A percentile compares a stretch with the other conserved stretches of the same genome.
phyloP scores from a whole-genome alignment of 495 filamentous ascomycete species.

The Opeltia flavorubescens region DNA sequence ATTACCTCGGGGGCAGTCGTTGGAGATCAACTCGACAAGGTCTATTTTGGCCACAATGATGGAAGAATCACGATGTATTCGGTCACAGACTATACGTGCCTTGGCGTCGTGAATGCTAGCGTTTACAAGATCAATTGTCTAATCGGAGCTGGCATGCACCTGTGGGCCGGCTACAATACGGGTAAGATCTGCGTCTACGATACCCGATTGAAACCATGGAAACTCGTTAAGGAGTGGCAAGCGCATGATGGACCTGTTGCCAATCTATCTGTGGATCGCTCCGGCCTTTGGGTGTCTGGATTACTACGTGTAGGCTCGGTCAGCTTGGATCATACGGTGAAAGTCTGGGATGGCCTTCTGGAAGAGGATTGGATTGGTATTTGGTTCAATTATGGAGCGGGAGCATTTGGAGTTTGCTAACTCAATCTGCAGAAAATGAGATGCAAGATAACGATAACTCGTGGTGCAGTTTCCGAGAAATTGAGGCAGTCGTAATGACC shows the following conservation, averaged over 20 bases:
- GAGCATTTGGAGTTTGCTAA: too few relatives aligned
- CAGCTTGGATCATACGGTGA: conserved; percentile 72
- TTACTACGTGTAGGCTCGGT: conserved; percentile 77
- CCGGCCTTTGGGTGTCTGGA: conserved; percentile 77
- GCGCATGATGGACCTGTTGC: conserved; percentile 75
- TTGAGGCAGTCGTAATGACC: conserved; percentile 66
- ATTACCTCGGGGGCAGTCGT: conserved; percentile 76
- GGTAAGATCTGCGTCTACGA: conserved; percentile 96
- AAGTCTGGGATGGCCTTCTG: conserved; percentile 85
- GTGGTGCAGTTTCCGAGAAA: conserved; percentile 72
- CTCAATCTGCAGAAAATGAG: conserved; percentile 42
- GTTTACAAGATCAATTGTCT: conserved; percentile 92
- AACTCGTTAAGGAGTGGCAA: conserved; percentile 83
- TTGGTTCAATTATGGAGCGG: too few relatives aligned
- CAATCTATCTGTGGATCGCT: conserved; percentile 60
- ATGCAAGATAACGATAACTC: conserved; percentile 73
- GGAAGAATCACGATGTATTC: conserved; percentile 92
- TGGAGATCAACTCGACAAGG: conserved; percentile 57
- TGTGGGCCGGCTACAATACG: conserved; percentile 92
- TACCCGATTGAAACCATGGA: conserved; percentile 67
- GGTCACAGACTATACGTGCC: conserved; percentile 52
- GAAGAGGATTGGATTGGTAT: conserved; percentile 83
- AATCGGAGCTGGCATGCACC: conserved; percentile 62
- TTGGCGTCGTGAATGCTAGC: conserved; percentile 69
- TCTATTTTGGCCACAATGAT: conserved; percentile 86